Evolutionary conservation across 1,139 yeast genomes (phyloP).

Genomic region (Sugiyamaella grinbergsii): DNA sequence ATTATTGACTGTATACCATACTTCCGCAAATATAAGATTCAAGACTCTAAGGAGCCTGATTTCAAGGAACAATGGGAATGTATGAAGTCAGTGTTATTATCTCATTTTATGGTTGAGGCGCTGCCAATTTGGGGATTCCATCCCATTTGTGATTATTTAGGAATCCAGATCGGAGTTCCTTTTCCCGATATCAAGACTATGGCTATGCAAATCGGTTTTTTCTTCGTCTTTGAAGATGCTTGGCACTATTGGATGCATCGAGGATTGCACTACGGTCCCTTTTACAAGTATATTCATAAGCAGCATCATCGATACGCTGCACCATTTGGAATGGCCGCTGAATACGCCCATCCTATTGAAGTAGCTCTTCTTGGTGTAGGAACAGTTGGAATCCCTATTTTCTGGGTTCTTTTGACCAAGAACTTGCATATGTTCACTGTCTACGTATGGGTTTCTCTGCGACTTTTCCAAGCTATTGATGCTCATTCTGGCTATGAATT

Average conservation of each 20-base stretch:
- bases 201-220: constrained; percentile 64
- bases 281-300: constrained; percentile 90
- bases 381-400: constrained; percentile 89
- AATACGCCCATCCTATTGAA: constrained; percentile 94
- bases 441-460: constrained; percentile 79
- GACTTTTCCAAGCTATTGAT: constrained; percentile 93
- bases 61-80: constrained; percentile 90
- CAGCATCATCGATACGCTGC: constrained; percentile 97
- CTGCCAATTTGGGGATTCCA: constrained; percentile 97
- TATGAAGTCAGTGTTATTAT: constrained; percentile 74
- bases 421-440: constrained; percentile 82
- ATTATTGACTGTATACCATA: constrained; percentile 75
- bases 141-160: constrained; percentile 78
- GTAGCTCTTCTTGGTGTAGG: constrained; percentile 86
- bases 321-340: constrained; percentile 95
- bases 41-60: constrained; percentile 75
- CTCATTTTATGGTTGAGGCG: constrained; percentile 90
- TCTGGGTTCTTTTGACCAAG: constrained; percentile 64
- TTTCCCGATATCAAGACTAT: constrained; percentile 66
- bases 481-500: constrained; percentile 97
- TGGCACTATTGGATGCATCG: constrained; percentile 98
- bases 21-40: constrained; percentile 77
- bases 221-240: constrained; percentile 83
- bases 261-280: constrained; percentile 79
- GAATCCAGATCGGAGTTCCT: constrained; percentile 76